phyloP scores from a whole-genome alignment of 257 asterid species.

The Solanum lignicaule region DNA sequence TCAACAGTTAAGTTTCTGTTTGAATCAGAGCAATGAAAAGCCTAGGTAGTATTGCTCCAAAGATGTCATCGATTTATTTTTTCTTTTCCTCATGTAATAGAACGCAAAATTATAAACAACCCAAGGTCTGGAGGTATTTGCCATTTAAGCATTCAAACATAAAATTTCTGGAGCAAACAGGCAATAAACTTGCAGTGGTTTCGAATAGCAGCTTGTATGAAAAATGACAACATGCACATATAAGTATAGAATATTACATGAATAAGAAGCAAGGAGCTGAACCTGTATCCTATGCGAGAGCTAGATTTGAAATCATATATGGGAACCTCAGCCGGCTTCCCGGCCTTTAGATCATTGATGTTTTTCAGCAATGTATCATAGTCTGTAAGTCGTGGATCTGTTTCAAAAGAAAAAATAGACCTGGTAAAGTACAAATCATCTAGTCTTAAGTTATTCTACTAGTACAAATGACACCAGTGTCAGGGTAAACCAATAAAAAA shows the following conservation, averaged over 20 bases:
- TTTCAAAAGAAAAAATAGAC: slow-evolving; percentile 4
- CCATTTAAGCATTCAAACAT: not conserved
- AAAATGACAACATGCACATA: not conserved
- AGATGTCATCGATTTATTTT: not conserved
- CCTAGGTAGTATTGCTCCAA: not conserved
- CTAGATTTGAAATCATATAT: slow-evolving; percentile 96
- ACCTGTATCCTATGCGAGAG: slow-evolving; percentile 94
- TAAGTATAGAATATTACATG: not conserved
- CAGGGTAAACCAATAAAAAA: not conserved
- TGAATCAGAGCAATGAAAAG: not conserved
- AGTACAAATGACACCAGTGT: not conserved
- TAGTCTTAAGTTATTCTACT: not conserved
- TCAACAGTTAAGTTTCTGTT: not conserved
- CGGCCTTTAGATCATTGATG: slow-evolving; percentile 75
- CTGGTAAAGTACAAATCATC: not conserved
- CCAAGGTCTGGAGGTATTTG: not conserved
- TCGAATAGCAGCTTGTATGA: not conserved
- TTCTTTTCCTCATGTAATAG: not conserved
- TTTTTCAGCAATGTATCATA: slow-evolving; percentile 81
- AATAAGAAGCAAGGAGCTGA: slow-evolving; percentile 6
- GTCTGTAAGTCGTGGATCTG: slow-evolving; percentile 99
- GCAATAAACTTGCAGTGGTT: not conserved
- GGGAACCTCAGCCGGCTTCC: slow-evolving; percentile 74
- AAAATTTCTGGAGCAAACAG: not conserved
- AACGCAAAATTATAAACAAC: not conserved